phyloP scores from a whole-genome alignment of 495 filamentous ascomycete genomes.

The Hypoxylon trugodes region DNA sequence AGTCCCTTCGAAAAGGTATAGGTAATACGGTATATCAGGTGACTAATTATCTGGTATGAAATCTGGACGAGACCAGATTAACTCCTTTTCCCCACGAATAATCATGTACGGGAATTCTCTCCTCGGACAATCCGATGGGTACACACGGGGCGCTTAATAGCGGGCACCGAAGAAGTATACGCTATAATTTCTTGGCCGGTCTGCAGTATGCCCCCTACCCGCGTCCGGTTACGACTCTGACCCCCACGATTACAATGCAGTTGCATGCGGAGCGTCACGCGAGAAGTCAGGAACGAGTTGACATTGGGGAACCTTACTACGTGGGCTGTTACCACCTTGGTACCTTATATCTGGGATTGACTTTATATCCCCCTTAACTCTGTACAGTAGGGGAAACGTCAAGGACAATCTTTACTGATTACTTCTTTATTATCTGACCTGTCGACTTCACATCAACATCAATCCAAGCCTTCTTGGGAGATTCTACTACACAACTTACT shows the following conservation, averaged over 20 bases:
- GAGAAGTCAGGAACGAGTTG: constrained; percentile 14
- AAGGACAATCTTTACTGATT: constrained; percentile 1
- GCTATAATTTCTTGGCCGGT: constrained; percentile 11
- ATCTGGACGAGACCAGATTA: neutral
- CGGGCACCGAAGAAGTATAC: constrained; percentile 10
- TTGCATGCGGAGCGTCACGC: constrained; percentile 18
- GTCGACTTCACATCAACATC: neutral
- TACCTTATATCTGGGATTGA: neutral
- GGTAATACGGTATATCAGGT: constrained; percentile 4
- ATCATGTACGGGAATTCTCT: constrained; percentile 5
- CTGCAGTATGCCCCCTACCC: constrained; percentile 15
- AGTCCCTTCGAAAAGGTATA: neutral
- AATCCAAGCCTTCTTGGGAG: neutral
- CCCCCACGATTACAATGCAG: constrained; percentile 24
- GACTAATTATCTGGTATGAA: neutral
- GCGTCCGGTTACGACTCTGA: constrained; percentile 15
- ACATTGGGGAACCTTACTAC: constrained; percentile 14
- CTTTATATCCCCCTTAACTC: constrained; percentile 2
- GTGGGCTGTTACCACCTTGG: neutral
- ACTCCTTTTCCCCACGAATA: constrained; percentile 7
- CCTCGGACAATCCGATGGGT: constrained; percentile 12
- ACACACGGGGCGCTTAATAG: neutral
- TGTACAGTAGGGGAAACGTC: neutral
- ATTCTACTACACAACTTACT: no score
- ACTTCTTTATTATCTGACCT: constrained; percentile 1